Conservation (phyloP, 1,284 basidiomycete genomes). For the Ustilago bromivora region DNA sequence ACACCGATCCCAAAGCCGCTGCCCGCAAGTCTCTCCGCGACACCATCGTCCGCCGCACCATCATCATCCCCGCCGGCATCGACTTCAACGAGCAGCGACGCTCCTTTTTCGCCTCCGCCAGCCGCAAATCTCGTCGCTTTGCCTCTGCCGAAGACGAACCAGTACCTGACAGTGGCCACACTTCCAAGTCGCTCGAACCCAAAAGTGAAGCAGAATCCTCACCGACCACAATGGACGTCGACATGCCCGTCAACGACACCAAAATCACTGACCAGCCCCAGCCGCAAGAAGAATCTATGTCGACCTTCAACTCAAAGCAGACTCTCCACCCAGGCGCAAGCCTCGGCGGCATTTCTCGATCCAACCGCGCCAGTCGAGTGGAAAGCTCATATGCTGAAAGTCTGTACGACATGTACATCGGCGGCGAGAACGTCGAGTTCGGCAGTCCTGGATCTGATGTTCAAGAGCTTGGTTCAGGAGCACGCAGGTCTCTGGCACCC, state of each 20-base stretch:
- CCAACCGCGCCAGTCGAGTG: slow-evolving; percentile 23
- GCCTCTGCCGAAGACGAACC: slow-evolving; percentile 31
- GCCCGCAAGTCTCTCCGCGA: slow-evolving; percentile 54
- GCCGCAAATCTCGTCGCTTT: slow-evolving; percentile 50
- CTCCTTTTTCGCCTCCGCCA: slow-evolving; percentile 32
- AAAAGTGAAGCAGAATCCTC: not conserved
- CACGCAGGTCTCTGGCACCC: slow-evolving; percentile 7
- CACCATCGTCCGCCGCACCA: slow-evolving; percentile 61
- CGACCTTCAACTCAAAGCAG: slow-evolving; percentile 19
- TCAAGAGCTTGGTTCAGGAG: not conserved
- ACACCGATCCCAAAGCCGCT: slow-evolving; percentile 2
- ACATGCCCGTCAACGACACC: not conserved
- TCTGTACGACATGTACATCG: slow-evolving; percentile 61
- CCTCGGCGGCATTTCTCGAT: not conserved
- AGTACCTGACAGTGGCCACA: slow-evolving; percentile 13
- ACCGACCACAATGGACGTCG: not conserved
- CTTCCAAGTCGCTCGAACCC: slow-evolving; percentile 2
- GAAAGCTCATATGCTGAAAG: slow-evolving; percentile 57
- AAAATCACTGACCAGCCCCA: not conserved
- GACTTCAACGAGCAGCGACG: slow-evolving; percentile 35
- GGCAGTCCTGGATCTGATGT: slow-evolving; percentile 21
- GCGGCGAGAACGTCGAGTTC: slow-evolving; percentile 21
- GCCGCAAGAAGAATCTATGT: slow-evolving; percentile 3
- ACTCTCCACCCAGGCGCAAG: slow-evolving; percentile 25
- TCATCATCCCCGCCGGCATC: slow-evolving; percentile 58